phyloP scores from a whole-genome alignment of 805 yeast genomes.

The Wickerhamiella spandovensis region DNA sequence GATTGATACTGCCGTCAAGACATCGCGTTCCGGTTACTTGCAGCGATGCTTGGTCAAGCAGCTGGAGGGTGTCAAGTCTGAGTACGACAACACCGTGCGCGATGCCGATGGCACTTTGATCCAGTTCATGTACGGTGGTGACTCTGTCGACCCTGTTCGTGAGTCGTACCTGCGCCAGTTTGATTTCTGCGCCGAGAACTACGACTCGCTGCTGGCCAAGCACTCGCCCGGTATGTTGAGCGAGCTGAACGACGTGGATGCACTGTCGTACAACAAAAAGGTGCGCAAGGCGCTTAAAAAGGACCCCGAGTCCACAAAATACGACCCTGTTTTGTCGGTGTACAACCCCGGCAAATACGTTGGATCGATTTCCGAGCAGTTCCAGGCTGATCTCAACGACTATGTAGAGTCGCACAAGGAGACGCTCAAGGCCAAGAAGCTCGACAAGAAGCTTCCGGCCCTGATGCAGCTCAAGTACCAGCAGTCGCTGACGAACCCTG shows the following conservation, averaged over 20 bases:
- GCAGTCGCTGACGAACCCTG: conserved; percentile 90
- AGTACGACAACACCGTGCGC: conserved; percentile 90
- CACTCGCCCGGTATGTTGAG: conserved; percentile 68
- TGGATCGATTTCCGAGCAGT: conserved; percentile 86
- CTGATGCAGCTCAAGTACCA: conserved; percentile 96
- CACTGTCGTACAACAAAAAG: conserved; percentile 70
- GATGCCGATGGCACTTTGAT: conserved; percentile 89
- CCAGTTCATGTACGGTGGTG: conserved; percentile 97
- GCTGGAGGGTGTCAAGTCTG: conserved; percentile 88
- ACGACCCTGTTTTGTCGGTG: conserved; percentile 78
- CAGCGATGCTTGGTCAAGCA: conserved; percentile 98
- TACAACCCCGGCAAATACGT: conserved; percentile 80
- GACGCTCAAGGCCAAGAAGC: conserved; percentile 40
- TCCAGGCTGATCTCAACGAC: conserved; percentile 61
- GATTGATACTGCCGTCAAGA: conserved; percentile 97
- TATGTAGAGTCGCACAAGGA: conserved; percentile 46
- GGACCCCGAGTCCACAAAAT: conserved; percentile 41
- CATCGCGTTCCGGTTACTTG: conserved; percentile 97
- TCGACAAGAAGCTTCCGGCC: conserved; percentile 79
- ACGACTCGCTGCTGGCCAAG: conserved; percentile 70
- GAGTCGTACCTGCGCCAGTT: conserved; percentile 91
- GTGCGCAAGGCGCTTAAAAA: conserved; percentile 50
- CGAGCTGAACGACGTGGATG: conserved; percentile 73
- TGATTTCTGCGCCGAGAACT: conserved; percentile 83
- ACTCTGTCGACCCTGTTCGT: conserved; percentile 83